These are phyloP conservation scores for Melaleuca quinquenervia DNA, from an alignment of 345 rosid genomes.

Conservation along the genomic window DNA sequence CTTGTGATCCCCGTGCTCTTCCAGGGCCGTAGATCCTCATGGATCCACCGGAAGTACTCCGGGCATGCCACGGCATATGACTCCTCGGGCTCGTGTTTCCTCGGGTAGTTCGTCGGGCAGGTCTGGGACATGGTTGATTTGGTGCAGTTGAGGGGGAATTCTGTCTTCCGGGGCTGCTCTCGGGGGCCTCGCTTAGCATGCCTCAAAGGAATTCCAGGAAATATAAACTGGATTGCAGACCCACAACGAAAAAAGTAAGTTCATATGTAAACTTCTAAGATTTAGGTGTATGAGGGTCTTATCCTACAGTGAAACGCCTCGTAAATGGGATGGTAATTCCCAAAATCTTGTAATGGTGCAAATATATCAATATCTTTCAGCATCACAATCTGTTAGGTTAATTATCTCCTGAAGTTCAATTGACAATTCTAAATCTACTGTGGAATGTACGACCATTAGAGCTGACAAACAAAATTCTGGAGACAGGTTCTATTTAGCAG, in stretches of 20 bases:
- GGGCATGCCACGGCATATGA: constrained; percentile 7
- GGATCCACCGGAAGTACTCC: constrained; percentile 20
- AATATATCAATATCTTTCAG: background rate
- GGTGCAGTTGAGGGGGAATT: background rate
- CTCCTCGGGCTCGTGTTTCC: background rate
- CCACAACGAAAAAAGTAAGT: background rate
- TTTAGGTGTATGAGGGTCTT: background rate
- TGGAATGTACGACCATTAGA: background rate
- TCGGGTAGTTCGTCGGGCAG: background rate
- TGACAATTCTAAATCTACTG: background rate
- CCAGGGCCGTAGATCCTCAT: constrained; percentile 29
- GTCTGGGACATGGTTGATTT: background rate
- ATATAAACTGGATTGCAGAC: background rate
- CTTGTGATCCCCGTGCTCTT: constrained; percentile 16
- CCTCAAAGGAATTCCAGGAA: background rate
- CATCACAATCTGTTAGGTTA: background rate
- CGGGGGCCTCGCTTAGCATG: background rate
- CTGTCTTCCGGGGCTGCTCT: background rate
- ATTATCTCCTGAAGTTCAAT: background rate
- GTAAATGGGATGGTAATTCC: too few relatives aligned
- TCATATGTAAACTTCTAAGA: background rate
- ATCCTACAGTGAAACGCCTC: background rate
- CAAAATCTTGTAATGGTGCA: background rate
- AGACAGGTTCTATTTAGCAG: background rate
- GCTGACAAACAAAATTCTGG: background rate